Evolutionary conservation across 139 green algal genomes (phyloP), one percentile per base, ranked within the genome.

Genomic region (Coelastrella sp.): DNA sequence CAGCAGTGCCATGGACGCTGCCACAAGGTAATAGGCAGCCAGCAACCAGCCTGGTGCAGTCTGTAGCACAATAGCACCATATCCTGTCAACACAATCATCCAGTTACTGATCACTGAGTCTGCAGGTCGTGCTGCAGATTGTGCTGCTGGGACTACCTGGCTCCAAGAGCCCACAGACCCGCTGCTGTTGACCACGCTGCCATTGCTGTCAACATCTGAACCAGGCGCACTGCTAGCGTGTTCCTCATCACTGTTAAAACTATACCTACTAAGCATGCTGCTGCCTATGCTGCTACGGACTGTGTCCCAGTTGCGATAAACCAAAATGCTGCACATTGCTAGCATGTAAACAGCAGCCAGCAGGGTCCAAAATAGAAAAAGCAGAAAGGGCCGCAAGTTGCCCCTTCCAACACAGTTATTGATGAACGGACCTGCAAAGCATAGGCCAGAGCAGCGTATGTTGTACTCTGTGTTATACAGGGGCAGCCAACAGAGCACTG

Each of bases 361-460:
- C 21, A 71, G 2, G 0, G 78, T 75, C 63, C 71, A 89, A 19
- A 34, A 23, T 19, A 90, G 84, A 76, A 93, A 90, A 60, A 87
- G 79, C 32, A 93, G 45, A 64, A 93, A 93, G 66, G 85, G 81
- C 32, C 89, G 89, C 66, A 91, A 25, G 85, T 91, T 92, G 67
- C 59, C 85, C 19, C 71, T 57, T 35, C 84, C 84, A 13, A 80
- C 72, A 37, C 43, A 69, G 67, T 71, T 69, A 25, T 79, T 37
- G n/a, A 41, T 30, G 5, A 85, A 78, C 5, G 45, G 53, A 25
- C 63, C 41, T 41, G 19, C 17, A 45, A 30, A 21, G 45, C 11
- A 8, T 11, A 53, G 45, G 45, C 45, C 45, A 57, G 45, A 57
- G 15, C n/a, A n/a, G n/a, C n/a, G n/a, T n/a, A n/a, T n/a, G n/a